A percentile compares a stretch with the other conserved stretches of the same genome.
Conservation (phyloP, 805 yeast genomes). For the Saccharomycopsis lassenensis region DNA sequence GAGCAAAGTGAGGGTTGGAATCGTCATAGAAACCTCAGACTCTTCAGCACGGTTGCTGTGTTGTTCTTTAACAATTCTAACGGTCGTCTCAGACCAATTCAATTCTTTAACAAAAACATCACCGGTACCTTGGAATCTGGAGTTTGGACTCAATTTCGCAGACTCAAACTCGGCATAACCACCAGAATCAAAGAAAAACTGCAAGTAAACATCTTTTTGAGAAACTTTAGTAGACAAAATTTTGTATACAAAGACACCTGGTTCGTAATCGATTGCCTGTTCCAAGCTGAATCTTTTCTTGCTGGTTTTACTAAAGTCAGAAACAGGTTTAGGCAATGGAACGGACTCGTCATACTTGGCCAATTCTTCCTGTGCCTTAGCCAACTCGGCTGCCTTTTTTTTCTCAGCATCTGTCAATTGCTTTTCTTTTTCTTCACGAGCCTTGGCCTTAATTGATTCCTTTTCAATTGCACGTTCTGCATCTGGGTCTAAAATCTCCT, state of each 20-base stretch:
- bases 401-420: constrained; percentile 21
- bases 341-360: constrained; percentile 28
- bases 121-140: constrained; percentile 42
- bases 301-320: constrained; percentile 23
- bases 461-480: constrained; percentile 52
- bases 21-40: constrained; percentile 45
- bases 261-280: constrained; percentile 44
- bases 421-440: constrained; percentile 26
- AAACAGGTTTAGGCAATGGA: constrained; percentile 20
- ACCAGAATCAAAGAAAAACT: constrained; percentile 65
- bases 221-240: constrained; percentile 47
- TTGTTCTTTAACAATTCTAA: constrained; percentile 50
- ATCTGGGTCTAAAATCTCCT: constrained; percentile 68
- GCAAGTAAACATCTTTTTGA: constrained; percentile 52
- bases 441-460: constrained; percentile 28
- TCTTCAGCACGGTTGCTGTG: constrained; percentile 45
- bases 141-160: constrained; percentile 32
- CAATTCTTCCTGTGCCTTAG: constrained; percentile 22
- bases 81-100: constrained; percentile 54
- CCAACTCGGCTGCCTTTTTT: constrained; percentile 24
- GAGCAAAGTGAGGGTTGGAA: constrained; percentile 59
- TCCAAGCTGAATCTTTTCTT: constrained; percentile 45
- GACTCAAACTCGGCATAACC: constrained; percentile 56
- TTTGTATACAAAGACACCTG: constrained; percentile 71
- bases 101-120: constrained; percentile 72